A percentile compares a stretch with the other conserved stretches of the same genome.
Conservation (phyloP, 441 rosid genomes). For the Theobroma grandiflorum region DNA sequence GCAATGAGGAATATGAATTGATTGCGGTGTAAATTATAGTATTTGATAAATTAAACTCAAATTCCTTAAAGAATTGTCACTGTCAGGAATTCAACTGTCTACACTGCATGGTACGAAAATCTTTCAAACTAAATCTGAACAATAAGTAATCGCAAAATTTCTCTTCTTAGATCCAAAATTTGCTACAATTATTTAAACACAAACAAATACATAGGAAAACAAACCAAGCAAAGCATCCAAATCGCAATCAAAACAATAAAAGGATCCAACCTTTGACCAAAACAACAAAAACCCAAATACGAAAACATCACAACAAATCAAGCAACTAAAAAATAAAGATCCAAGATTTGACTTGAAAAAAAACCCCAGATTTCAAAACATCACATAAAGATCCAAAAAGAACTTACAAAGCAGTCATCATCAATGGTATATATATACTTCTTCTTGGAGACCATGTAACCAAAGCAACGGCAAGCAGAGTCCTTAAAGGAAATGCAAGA, state of each 20-base stretch:
- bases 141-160: not conserved
- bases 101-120: not conserved
- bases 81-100: not conserved
- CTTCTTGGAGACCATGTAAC: constrained; percentile 95
- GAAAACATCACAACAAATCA: not conserved
- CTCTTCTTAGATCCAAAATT: not conserved
- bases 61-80: not conserved
- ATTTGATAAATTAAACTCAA: not conserved
- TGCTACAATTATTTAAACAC: not conserved
- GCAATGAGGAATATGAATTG: not conserved
- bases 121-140: constrained; percentile 2
- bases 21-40: not conserved
- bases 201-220: not conserved
- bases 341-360: constrained; percentile 3
- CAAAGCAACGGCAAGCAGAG: constrained; percentile 97
- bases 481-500: constrained; percentile 96
- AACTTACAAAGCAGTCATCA: constrained; percentile 95
- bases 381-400: not conserved
- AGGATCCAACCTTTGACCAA: not conserved
- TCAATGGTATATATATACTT: constrained; percentile 95
- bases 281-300: constrained; percentile 1
- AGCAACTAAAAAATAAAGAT: constrained; percentile 9
- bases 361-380: constrained; percentile 27
- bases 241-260: not conserved
- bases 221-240: not conserved